A percentile compares a stretch with the other conserved stretches of the same genome.
Evolutionary conservation across 2,329 filamentous ascomycete genomes (phyloP).

Genomic region (Phialocephala sp.): DNA sequence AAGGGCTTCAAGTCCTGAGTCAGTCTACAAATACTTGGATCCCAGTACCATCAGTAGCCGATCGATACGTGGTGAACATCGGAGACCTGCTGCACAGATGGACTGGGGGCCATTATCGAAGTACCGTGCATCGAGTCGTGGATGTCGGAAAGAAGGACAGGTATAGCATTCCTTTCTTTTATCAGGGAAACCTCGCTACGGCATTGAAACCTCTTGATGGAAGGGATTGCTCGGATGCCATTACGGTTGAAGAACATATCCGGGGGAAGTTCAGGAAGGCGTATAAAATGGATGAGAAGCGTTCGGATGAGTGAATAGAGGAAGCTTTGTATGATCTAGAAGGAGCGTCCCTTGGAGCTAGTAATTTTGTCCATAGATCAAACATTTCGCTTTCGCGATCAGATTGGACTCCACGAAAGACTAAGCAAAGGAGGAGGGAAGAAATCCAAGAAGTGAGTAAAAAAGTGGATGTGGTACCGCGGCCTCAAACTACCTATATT

Average conservation of each 20-base stretch:
- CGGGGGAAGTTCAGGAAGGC: constrained; percentile 13
- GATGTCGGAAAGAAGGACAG: constrained; percentile 53
- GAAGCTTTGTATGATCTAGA: neutral
- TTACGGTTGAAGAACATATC: constrained; percentile 28
- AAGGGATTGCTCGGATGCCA: neutral
- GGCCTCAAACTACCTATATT: neutral
- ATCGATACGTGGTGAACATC: constrained; percentile 54
- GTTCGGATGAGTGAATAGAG: neutral
- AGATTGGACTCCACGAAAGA: no score
- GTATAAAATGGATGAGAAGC: constrained; percentile 1
- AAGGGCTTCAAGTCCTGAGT: constrained; percentile 57
- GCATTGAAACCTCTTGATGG: constrained; percentile 10
- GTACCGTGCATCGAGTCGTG: constrained; percentile 57
- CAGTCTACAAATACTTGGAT: constrained; percentile 48
- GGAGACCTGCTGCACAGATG: constrained; percentile 53
- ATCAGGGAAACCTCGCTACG: constrained; percentile 52
- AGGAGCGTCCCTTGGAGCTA: neutral
- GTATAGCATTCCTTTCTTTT: constrained; percentile 60
- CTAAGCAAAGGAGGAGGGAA: no score
- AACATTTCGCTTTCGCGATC: no score
- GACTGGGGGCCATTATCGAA: constrained; percentile 56
- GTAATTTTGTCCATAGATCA: no score
- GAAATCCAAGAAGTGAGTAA: neutral
- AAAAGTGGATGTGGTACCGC: neutral
- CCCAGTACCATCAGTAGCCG: constrained; percentile 47